phyloP scores from a whole-genome alignment of 805 yeast species.

The Lachancea cidri region DNA sequence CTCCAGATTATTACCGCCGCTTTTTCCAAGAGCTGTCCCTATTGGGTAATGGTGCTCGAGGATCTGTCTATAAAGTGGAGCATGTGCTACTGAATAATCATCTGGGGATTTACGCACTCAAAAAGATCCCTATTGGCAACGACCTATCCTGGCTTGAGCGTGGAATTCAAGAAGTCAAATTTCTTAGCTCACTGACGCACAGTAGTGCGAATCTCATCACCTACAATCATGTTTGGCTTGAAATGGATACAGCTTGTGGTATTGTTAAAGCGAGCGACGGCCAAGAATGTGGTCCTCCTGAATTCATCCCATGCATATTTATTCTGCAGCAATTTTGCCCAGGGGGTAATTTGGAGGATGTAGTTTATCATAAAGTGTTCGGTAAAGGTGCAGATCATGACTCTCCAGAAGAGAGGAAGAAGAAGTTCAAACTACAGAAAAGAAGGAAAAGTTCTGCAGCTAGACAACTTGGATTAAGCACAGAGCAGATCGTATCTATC shows the following conservation, averaged over 20 bases:
- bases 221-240: slow-evolving; percentile 91
- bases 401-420: slow-evolving; percentile 37
- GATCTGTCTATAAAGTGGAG: slow-evolving; percentile 77
- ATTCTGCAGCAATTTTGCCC: slow-evolving; percentile 83
- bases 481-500: slow-evolving; percentile 61
- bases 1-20: slow-evolving; percentile 74
- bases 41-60: slow-evolving; percentile 81
- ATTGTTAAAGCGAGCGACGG: slow-evolving; percentile 18
- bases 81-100: slow-evolving; percentile 66
- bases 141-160: slow-evolving; percentile 61
- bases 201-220: slow-evolving; percentile 60
- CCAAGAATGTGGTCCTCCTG: slow-evolving; percentile 10
- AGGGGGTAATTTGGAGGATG: slow-evolving; percentile 81
- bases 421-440: slow-evolving; percentile 28
- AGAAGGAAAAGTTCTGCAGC: slow-evolving; percentile 7
- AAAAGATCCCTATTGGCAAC: slow-evolving; percentile 79
- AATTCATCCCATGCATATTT: slow-evolving; percentile 61
- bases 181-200: slow-evolving; percentile 48
- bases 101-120: slow-evolving; percentile 77
- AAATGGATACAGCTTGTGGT: slow-evolving; percentile 49
- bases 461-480: slow-evolving; percentile 37
- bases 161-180: slow-evolving; percentile 72
- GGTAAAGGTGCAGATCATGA: slow-evolving; percentile 34
- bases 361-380: slow-evolving; percentile 37
- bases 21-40: slow-evolving; percentile 59